Evolutionary conservation across 352 stramenopile genomes (phyloP).

Genomic region (Peronosclerospora sorghi): DNA sequence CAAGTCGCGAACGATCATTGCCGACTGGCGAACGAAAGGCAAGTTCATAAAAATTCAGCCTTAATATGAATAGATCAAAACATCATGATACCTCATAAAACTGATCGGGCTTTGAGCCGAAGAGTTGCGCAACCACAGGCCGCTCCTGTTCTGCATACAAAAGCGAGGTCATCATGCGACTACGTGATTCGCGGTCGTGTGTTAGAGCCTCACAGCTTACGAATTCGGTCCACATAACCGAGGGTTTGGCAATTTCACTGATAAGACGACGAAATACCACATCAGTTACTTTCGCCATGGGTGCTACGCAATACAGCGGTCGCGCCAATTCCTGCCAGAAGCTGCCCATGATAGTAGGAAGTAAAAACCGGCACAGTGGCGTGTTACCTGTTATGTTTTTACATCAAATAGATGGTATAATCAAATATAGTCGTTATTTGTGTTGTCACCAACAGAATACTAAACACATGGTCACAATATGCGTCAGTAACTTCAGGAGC

Average conservation of each 20-base stretch:
- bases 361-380: too few species aligned
- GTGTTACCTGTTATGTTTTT: too few species aligned
- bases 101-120: conserved; percentile 77
- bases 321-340: conserved; percentile 59
- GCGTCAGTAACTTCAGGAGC: too few species aligned
- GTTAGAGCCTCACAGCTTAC: conserved; percentile 77
- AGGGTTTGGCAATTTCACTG: conserved; percentile 64
- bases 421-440: too few species aligned
- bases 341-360: conserved; percentile 16
- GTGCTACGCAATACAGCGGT: conserved; percentile 71
- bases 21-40: conserved; percentile 26
- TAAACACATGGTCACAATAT: too few species aligned
- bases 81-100: conserved; percentile 55
- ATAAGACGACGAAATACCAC: conserved; percentile 60
- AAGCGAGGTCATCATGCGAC: conserved; percentile 71
- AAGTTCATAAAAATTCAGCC: neutral
- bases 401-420: too few species aligned
- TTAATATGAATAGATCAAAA: neutral
- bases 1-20: conserved; percentile 62
- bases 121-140: conserved; percentile 71
- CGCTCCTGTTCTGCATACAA: conserved; percentile 63
- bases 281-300: conserved; percentile 81
- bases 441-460: too few species aligned
- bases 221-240: conserved; percentile 81
- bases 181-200: conserved; percentile 40